These are phyloP conservation scores for Lentinula raphanica DNA, from an alignment of 768 basidiomycete genomes.

Conservation along the genomic window DNA sequence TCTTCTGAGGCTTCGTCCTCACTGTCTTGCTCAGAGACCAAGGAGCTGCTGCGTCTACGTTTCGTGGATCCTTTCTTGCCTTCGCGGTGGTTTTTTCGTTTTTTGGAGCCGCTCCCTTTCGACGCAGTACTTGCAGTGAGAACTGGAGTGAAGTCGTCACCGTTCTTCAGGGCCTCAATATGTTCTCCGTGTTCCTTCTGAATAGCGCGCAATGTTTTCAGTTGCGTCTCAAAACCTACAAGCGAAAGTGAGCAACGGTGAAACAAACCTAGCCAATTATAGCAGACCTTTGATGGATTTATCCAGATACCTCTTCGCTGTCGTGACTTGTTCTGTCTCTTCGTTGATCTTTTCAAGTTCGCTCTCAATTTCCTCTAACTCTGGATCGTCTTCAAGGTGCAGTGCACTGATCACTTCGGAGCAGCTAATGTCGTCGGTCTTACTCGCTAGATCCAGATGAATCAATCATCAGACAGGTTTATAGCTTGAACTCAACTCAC, in stretches of 20 bases:
- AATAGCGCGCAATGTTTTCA: slow-evolving; percentile 32
- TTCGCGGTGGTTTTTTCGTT: slow-evolving; percentile 42
- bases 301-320: slow-evolving; percentile 35
- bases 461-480: neutral
- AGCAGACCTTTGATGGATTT: slow-evolving; percentile 36
- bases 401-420: slow-evolving; percentile 51
- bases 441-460: slow-evolving; percentile 36
- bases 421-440: slow-evolving; percentile 61
- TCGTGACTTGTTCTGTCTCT: slow-evolving; percentile 34
- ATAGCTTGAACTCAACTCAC: slow-evolving; percentile 21
- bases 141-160: slow-evolving; percentile 36
- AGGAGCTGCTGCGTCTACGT: slow-evolving; percentile 28
- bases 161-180: slow-evolving; percentile 41
- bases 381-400: slow-evolving; percentile 45
- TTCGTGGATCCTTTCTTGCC: slow-evolving; percentile 41
- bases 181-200: slow-evolving; percentile 39
- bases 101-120: slow-evolving; percentile 22
- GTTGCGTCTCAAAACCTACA: slow-evolving; percentile 34
- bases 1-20: slow-evolving; percentile 29
- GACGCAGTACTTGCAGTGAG: slow-evolving; percentile 29
- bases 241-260: neutral
- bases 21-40: slow-evolving; percentile 14
- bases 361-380: slow-evolving; percentile 45
- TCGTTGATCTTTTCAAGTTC: slow-evolving; percentile 31
- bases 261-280: neutral